phyloP scores from a whole-genome alignment of 1,139 yeast species.

The Blastobotrys malaysiensis region DNA sequence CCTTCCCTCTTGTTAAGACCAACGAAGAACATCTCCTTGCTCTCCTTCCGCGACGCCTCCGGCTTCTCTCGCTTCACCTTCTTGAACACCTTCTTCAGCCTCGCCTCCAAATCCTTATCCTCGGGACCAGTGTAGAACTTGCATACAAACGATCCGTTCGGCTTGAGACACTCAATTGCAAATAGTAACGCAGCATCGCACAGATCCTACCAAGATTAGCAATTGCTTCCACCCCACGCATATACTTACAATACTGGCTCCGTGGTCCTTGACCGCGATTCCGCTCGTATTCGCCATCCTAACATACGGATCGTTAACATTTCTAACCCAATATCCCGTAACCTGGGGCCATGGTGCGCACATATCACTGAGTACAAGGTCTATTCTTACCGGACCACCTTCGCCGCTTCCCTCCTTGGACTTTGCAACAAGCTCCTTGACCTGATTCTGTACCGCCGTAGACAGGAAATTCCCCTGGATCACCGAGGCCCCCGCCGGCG shows the following conservation, averaged over 20 bases:
- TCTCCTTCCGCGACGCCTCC: constrained; percentile 52
- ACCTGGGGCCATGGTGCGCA: constrained; percentile 67
- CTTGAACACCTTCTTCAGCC: constrained; percentile 56
- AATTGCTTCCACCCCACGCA: neutral
- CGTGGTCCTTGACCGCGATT: constrained; percentile 55
- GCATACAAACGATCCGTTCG: constrained; percentile 68
- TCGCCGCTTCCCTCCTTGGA: neutral
- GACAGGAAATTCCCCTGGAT: constrained; percentile 85
- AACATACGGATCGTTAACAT: constrained; percentile 68
- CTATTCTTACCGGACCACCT: constrained; percentile 39
- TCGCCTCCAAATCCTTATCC: constrained; percentile 49
- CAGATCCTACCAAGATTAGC: constrained; percentile 46
- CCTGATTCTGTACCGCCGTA: constrained; percentile 54
- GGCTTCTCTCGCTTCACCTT: constrained; percentile 57
- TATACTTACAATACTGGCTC: constrained; percentile 44
- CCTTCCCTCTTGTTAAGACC: constrained; percentile 47
- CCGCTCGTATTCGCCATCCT: constrained; percentile 79
- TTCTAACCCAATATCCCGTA: constrained; percentile 61
- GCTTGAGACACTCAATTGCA: constrained; percentile 60
- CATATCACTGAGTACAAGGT: constrained; percentile 83
- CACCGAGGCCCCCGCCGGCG: constrained; percentile 73
- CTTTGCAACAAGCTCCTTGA: constrained; percentile 33
- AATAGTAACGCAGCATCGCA: constrained; percentile 88
- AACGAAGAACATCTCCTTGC: constrained; percentile 68
- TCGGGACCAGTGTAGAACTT: constrained; percentile 71